phyloP scores from a whole-genome alignment of 768 basidiomycete genomes.

The Lyophyllum shimeji region DNA sequence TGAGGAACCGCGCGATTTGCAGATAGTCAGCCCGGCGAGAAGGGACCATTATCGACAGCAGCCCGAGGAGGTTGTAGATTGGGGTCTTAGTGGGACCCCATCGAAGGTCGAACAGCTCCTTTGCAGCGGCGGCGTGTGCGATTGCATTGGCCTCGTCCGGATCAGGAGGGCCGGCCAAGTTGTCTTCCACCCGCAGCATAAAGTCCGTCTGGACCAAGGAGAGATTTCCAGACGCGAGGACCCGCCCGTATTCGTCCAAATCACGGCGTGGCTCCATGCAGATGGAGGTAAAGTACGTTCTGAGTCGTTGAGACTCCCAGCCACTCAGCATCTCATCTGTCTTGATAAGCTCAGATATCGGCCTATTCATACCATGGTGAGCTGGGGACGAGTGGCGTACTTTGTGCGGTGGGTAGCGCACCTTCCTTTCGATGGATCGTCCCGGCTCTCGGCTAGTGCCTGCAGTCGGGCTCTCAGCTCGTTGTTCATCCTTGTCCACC shows the following conservation, averaged over 20 bases:
- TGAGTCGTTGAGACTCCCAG: slow-evolving; percentile 36
- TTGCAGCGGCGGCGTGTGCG: slow-evolving; percentile 19
- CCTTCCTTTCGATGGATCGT: slow-evolving; percentile 25
- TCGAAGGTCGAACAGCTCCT: slow-evolving; percentile 30
- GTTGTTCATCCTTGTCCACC: not conserved
- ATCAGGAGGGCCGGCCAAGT: not conserved
- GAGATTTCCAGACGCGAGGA: slow-evolving; percentile 26
- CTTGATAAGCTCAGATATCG: slow-evolving; percentile 29
- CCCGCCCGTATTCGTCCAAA: slow-evolving; percentile 31
- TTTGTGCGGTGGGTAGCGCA: slow-evolving; percentile 2
- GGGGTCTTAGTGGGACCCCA: slow-evolving; percentile 42
- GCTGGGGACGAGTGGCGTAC: not conserved
- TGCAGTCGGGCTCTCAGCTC: not conserved
- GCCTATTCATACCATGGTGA: slow-evolving; percentile 9
- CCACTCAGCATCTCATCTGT: slow-evolving; percentile 32
- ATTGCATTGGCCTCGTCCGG: not conserved
- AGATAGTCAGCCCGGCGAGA: slow-evolving; percentile 21
- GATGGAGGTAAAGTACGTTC: slow-evolving; percentile 32
- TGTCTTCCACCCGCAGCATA: slow-evolving; percentile 17
- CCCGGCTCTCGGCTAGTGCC: slow-evolving; percentile 1
- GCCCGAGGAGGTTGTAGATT: slow-evolving; percentile 37
- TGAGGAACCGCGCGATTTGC: slow-evolving; percentile 32
- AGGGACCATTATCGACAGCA: slow-evolving; percentile 27
- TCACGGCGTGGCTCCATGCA: slow-evolving; percentile 35
- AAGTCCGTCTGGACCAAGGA: slow-evolving; percentile 26